These are phyloP conservation scores for Botryotinia narcissicola DNA, from an alignment of 2,329 filamentous ascomycete genomes.

Conservation along the genomic window DNA sequence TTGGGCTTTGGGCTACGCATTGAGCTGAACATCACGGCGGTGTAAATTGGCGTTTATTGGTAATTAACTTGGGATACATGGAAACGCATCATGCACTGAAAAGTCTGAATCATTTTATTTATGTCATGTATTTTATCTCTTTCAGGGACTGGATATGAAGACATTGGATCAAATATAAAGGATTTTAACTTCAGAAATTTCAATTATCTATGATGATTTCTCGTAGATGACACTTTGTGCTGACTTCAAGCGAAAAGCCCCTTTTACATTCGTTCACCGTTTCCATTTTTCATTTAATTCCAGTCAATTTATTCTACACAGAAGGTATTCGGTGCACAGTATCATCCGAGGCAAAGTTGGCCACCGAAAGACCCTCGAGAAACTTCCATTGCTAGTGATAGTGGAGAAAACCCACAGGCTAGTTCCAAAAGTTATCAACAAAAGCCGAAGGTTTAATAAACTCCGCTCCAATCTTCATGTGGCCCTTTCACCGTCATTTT, in stretches of 20 bases:
- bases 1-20: neutral
- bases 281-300: neutral
- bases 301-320: neutral
- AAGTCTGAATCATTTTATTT: neutral
- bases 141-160: neutral
- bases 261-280: neutral
- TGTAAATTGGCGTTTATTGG: neutral
- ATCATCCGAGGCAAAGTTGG: neutral
- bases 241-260: slow-evolving; percentile 6
- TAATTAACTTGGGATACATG: slow-evolving; percentile 2
- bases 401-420: slow-evolving; percentile 8
- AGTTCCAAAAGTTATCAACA: neutral
- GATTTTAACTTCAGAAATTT: neutral
- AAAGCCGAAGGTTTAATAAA: neutral
- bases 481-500: neutral
- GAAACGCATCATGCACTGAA: slow-evolving; percentile 8
- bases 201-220: neutral
- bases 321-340: neutral
- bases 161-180: neutral
- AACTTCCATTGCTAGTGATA: neutral
- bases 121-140: neutral
- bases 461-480: neutral
- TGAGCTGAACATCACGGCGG: neutral
- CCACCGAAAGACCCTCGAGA: neutral
- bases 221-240: neutral